Conservation (phyloP, 2,329 filamentous ascomycete genomes). For the Pleurostoma richardsiae region DNA sequence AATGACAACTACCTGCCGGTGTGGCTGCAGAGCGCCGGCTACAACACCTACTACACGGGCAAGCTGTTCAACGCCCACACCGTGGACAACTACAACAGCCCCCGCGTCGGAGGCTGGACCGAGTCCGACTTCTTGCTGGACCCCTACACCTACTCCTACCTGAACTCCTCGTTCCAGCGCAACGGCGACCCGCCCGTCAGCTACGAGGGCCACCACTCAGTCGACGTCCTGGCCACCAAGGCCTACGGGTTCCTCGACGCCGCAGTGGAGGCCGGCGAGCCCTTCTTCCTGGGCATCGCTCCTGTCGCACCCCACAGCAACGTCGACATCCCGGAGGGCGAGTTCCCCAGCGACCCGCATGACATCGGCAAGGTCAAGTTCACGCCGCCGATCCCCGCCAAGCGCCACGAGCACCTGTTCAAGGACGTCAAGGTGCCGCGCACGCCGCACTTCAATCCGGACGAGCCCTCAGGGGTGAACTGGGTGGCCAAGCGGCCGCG, state of each 20-base stretch:
- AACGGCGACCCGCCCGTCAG: slow-evolving; percentile 42
- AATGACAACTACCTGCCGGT: slow-evolving; percentile 65
- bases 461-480: slow-evolving; percentile 34
- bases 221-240: slow-evolving; percentile 16
- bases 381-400: slow-evolving; percentile 49
- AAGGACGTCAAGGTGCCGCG: slow-evolving; percentile 53
- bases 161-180: slow-evolving; percentile 36
- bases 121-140: slow-evolving; percentile 37
- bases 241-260: slow-evolving; percentile 45
- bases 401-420: slow-evolving; percentile 60
- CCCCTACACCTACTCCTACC: slow-evolving; percentile 59
- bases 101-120: slow-evolving; percentile 7
- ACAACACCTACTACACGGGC: slow-evolving; percentile 69
- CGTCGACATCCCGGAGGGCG: slow-evolving; percentile 14
- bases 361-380: slow-evolving; percentile 15
- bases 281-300: slow-evolving; percentile 64
- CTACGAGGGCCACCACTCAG: slow-evolving; percentile 20
- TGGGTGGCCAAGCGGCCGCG: slow-evolving; percentile 9
- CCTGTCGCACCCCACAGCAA: slow-evolving; percentile 65
- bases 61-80: slow-evolving; percentile 66
- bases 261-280: slow-evolving; percentile 36
- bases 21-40: slow-evolving; percentile 65
- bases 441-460: slow-evolving; percentile 62
- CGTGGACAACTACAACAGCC: slow-evolving; percentile 52
- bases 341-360: slow-evolving; percentile 9